Conservation (phyloP, 495 filamentous ascomycete genomes). For the Zalerion maritima region DNA sequence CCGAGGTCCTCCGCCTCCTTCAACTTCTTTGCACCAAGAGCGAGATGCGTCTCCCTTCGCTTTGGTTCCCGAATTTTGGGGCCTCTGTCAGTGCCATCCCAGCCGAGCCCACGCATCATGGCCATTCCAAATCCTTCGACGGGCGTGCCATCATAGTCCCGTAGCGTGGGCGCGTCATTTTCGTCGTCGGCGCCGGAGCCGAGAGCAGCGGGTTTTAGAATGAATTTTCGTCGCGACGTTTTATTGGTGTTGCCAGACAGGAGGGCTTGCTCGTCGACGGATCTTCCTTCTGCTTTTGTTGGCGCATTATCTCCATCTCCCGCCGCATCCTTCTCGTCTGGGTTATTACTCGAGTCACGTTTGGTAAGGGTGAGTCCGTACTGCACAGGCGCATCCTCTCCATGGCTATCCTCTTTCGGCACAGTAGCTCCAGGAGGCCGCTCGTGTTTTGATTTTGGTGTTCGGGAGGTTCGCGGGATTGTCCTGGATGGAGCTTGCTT, state of each 20-base stretch:
- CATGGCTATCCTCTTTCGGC: no score
- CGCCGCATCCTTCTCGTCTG: no score
- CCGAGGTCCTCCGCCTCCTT: slow-evolving; percentile 64
- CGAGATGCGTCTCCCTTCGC: slow-evolving; percentile 63
- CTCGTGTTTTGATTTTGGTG: no score
- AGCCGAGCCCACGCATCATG: slow-evolving; percentile 80
- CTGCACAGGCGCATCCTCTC: no score
- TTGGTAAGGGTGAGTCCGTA: no score
- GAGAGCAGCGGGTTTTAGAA: slow-evolving; percentile 26
- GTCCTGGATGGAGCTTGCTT: slow-evolving; percentile 3
- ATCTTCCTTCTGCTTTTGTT: no score
- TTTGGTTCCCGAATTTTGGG: slow-evolving; percentile 34
- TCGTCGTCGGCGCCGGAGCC: neutral
- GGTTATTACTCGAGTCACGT: no score
- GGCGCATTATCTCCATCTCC: no score
- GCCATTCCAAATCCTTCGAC: slow-evolving; percentile 91
- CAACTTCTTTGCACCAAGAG: slow-evolving; percentile 61
- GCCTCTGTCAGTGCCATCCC: slow-evolving; percentile 64
- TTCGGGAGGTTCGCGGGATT: neutral
- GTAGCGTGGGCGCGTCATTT: slow-evolving; percentile 40
- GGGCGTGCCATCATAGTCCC: slow-evolving; percentile 75
- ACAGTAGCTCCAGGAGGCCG: no score
- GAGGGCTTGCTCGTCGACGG: no score
- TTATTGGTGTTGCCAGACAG: no score
- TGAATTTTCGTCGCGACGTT: no score